Evolutionary conservation across 805 yeast genomes (phyloP).

Genomic region (Crinitomyces ghanaensis): DNA sequence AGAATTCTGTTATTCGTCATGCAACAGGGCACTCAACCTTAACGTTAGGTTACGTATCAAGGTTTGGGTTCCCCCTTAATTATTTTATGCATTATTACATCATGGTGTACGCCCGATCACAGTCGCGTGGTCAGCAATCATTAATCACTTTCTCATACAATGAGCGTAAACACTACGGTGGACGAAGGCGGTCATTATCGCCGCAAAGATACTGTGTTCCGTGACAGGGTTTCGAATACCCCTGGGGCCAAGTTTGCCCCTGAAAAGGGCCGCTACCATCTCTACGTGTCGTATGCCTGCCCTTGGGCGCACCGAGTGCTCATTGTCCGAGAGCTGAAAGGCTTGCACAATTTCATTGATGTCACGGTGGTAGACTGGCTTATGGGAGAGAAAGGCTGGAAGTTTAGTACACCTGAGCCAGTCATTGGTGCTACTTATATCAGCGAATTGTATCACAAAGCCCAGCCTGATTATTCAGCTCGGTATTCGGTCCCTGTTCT

Average conservation of each 20-base stretch:
- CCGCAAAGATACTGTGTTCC: slow-evolving; percentile 30
- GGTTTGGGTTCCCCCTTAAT: no score
- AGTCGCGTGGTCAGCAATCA: no score
- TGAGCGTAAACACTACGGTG: no score
- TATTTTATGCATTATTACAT: no score
- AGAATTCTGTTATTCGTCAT: no score
- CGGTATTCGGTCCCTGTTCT: slow-evolving; percentile 87
- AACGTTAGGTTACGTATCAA: no score
- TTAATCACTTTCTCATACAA: no score
- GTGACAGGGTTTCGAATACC: slow-evolving; percentile 47
- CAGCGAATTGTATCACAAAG: slow-evolving; percentile 62
- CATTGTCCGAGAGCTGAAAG: slow-evolving; percentile 63
- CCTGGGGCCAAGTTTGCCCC: slow-evolving; percentile 60
- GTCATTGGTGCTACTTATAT: slow-evolving; percentile 48
- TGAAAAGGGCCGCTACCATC: slow-evolving; percentile 72
- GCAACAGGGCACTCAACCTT: no score
- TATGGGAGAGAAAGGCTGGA: slow-evolving; percentile 84
- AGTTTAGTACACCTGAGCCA: slow-evolving; percentile 47
- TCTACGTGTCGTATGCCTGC: slow-evolving; percentile 80
- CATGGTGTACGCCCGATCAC: no score
- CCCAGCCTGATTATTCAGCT: slow-evolving; percentile 64
- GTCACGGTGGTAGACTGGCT: slow-evolving; percentile 82
- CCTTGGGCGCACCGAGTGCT: slow-evolving; percentile 94
- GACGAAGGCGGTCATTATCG: no score
- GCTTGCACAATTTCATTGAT: slow-evolving; percentile 39